Evolutionary conservation across 768 basidiomycete genomes (phyloP).

Genomic region (Tulasnella calospora): DNA sequence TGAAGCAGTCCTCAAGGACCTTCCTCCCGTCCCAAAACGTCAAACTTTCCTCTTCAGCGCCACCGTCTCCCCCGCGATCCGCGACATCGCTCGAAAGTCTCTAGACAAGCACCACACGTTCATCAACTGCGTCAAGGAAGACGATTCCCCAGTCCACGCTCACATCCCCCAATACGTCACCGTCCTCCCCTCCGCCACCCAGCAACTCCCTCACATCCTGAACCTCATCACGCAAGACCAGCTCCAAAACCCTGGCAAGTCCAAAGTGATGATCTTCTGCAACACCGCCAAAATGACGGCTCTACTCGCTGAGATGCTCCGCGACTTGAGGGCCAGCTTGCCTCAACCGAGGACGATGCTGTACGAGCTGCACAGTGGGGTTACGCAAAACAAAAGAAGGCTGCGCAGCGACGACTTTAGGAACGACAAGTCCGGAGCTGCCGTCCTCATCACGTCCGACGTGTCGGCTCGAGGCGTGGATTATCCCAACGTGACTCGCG

Average conservation of each 20-base stretch:
- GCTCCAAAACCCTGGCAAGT: slow-evolving; percentile 56
- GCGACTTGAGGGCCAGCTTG: slow-evolving; percentile 44
- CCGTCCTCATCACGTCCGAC: slow-evolving; percentile 77
- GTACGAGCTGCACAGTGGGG: slow-evolving; percentile 80
- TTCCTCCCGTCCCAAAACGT: slow-evolving; percentile 61
- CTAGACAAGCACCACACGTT: slow-evolving; percentile 59
- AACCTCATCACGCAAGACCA: slow-evolving; percentile 86
- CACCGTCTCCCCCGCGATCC: slow-evolving; percentile 68
- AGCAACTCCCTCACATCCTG: too few species aligned
- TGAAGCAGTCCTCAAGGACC: slow-evolving; percentile 56
- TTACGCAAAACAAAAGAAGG: slow-evolving; percentile 54
- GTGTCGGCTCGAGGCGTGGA: slow-evolving; percentile 86
- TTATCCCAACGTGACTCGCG: slow-evolving; percentile 49
- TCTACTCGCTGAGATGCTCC: slow-evolving; percentile 61
- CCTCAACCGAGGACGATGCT: slow-evolving; percentile 53
- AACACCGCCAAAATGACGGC: slow-evolving; percentile 81
- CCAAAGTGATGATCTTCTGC: slow-evolving; percentile 78
- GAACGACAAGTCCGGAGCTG: slow-evolving; percentile 47
- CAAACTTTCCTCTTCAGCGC: slow-evolving; percentile 92
- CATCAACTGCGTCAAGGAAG: slow-evolving; percentile 65
- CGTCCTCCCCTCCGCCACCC: slow-evolving; percentile 41
- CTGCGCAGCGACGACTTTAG: slow-evolving; percentile 58
- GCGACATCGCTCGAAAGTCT: slow-evolving; percentile 58
- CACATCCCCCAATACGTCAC: slow-evolving; percentile 83
- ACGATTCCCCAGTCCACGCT: slow-evolving; percentile 59